Evolutionary conservation across 1,284 basidiomycete species (phyloP), one percentile per base, ranked within the genome.

Genomic region (Cryptococcus depauperatus): DNA sequence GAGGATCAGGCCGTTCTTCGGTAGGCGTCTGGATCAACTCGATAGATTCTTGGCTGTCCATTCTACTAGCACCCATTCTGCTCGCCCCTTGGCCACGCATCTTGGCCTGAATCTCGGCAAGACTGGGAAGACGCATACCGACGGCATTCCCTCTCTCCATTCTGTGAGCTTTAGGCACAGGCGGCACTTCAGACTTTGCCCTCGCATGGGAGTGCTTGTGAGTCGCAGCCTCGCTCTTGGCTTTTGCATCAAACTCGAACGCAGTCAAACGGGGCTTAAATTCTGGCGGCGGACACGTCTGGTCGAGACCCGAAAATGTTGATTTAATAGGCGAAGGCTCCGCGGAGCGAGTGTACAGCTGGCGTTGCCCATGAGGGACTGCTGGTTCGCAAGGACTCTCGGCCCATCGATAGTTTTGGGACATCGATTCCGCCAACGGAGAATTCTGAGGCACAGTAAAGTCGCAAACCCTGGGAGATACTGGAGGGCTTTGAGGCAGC

Each of bases 51-150:
- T 56, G 38, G 22, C 55, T 53, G 32, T 51, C 46, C 14, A 53
- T 51, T 19, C 58, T 49, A 16, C 25, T 37, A 3, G 37, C 37
- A 5, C 41, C 47, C 25, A 54, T 38, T 23, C 55, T 44, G 35
- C 52, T 55, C 10, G 48, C 43, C 5, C 16, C 13, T 30, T 30
- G 29, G 13, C 19, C n/a, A 19, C 34, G 34, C 50, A 69, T 56
- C 55, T 62, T 61, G 19, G 62, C 62, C 44, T 69, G 63, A 30
- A 69, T 67, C 57, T 69, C 59, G 30, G 59, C 60, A 5, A 69
- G 54, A 34, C 56, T 59, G 2, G 66, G 66, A 16, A 69, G 55
- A 16, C 55, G 47, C n/a, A n/a, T n/a, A n/a, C n/a, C n/a, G n/a
- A n/a, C n/a, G n/a, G n/a, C n/a, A n/a, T n/a, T n/a, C n/a, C n/a